Conservation (phyloP, 306 rosid species). For the Cercis canadensis region DNA sequence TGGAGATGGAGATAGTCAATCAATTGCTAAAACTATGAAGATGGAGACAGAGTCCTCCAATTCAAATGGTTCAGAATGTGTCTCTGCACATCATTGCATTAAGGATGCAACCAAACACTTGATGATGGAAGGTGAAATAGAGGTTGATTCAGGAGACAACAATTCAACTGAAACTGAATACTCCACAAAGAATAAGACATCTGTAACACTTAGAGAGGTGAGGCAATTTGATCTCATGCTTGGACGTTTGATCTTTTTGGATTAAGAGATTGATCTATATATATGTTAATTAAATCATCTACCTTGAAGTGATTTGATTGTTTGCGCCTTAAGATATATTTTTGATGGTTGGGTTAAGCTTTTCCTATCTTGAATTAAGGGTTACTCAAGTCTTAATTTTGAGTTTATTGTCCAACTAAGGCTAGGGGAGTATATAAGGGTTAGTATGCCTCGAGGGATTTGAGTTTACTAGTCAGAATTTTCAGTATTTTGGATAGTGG, state of each 20-base stretch:
- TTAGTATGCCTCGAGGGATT: too few species aligned
- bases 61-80: constrained; percentile 33
- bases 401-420: too few species aligned
- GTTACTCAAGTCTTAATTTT: too few species aligned
- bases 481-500: not conserved
- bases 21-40: too few species aligned
- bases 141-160: constrained; percentile 18
- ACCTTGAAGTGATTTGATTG: too few species aligned
- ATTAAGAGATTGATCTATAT: not conserved
- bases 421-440: too few species aligned
- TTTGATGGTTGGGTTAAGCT: too few species aligned
- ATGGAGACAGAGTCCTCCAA: constrained; percentile 31
- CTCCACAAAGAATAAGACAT: constrained; percentile 27
- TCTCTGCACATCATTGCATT: constrained; percentile 21
- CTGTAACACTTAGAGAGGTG: constrained; percentile 55
- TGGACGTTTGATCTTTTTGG: constrained; percentile 23
- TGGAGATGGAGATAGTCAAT: too few species aligned
- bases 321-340: too few species aligned
- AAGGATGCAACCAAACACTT: constrained; percentile 34
- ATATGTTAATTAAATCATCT: too few species aligned
- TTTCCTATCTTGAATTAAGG: too few species aligned
- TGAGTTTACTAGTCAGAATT: not conserved
- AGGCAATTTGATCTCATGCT: constrained; percentile 31
- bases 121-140: constrained; percentile 41
- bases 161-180: constrained; percentile 20